phyloP scores from a whole-genome alignment of 192 early-diverging fungal genomes.

The Rhizoclosmatium sp. region DNA sequence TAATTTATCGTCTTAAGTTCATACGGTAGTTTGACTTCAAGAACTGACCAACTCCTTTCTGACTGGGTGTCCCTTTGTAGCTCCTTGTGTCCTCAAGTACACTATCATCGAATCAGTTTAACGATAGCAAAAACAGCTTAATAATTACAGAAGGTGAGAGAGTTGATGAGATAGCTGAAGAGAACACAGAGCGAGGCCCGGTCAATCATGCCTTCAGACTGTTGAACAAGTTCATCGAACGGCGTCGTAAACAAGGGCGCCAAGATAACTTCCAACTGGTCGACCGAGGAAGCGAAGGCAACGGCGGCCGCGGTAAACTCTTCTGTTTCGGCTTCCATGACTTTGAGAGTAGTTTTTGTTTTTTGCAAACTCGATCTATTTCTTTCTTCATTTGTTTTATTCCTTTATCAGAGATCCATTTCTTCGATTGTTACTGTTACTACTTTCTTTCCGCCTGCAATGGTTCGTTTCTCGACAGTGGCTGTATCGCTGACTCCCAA shows the following conservation, averaged over 20 bases:
- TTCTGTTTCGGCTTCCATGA: constrained; percentile 17
- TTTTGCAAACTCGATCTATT: background rate
- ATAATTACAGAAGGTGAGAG: constrained; percentile 18
- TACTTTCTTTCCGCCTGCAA: constrained; percentile 2
- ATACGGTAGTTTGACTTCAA: background rate
- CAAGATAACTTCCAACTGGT: background rate
- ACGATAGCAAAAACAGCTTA: constrained; percentile 6
- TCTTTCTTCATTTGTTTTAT: constrained; percentile 7
- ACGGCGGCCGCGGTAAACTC: constrained; percentile 5
- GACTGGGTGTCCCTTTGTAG: constrained; percentile 33
- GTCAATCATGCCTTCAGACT: constrained; percentile 22
- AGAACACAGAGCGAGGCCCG: constrained; percentile 22
- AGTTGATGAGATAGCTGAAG: constrained; percentile 21
- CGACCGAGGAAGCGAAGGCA: constrained; percentile 11
- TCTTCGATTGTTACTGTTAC: constrained; percentile 49
- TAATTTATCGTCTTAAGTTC: background rate
- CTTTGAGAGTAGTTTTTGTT: background rate
- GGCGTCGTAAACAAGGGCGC: constrained; percentile 1
- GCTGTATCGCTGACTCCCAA: background rate
- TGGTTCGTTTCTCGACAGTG: constrained; percentile 20
- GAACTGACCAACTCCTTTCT: constrained; percentile 26
- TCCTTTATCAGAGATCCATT: constrained; percentile 17
- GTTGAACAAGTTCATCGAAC: constrained; percentile 6
- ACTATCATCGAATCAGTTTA: background rate
- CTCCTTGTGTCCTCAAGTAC: constrained; percentile 34